These are phyloP conservation scores for Blastomyces parvus DNA, from an alignment of 2,329 filamentous ascomycete genomes.

Conservation along the genomic window DNA sequence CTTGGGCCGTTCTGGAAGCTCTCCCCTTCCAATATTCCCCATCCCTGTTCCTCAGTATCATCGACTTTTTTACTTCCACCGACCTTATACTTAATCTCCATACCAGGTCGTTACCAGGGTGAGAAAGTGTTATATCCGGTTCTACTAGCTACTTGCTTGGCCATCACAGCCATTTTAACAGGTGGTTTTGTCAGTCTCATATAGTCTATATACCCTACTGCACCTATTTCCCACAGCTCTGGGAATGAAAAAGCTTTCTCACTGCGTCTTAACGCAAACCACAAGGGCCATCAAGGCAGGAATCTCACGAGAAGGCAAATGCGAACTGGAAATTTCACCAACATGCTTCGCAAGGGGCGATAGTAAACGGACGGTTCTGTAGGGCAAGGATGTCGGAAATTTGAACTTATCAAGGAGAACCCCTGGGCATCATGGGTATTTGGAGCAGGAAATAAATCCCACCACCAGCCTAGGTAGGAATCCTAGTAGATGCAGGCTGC, in stretches of 20 bases:
- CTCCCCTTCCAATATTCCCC: not conserved
- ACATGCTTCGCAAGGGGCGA: not conserved
- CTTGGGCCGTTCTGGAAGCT: not conserved
- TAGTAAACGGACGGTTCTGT: not conserved
- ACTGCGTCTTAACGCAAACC: not conserved
- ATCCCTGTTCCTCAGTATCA: not conserved
- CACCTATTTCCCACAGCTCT: no score
- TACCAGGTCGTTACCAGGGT: not conserved
- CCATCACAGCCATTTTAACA: not conserved
- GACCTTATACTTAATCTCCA: not conserved
- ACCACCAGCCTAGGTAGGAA: not conserved
- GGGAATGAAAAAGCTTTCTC: not conserved
- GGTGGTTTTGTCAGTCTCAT: not conserved
- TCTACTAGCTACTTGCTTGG: not conserved
- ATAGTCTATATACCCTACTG: not conserved
- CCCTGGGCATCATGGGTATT: not conserved
- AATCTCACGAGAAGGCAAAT: not conserved
- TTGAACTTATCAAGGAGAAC: not conserved
- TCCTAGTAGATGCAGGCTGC: not conserved
- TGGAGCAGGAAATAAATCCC: not conserved
- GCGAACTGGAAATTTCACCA: not conserved
- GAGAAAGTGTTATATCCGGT: not conserved
- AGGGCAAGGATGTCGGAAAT: not conserved
- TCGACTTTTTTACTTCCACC: not conserved
- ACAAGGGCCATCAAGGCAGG: not conserved